These are phyloP conservation scores for Termitomyces sp. DNA, from an alignment of 768 basidiomycete species.

Conservation along the genomic window DNA sequence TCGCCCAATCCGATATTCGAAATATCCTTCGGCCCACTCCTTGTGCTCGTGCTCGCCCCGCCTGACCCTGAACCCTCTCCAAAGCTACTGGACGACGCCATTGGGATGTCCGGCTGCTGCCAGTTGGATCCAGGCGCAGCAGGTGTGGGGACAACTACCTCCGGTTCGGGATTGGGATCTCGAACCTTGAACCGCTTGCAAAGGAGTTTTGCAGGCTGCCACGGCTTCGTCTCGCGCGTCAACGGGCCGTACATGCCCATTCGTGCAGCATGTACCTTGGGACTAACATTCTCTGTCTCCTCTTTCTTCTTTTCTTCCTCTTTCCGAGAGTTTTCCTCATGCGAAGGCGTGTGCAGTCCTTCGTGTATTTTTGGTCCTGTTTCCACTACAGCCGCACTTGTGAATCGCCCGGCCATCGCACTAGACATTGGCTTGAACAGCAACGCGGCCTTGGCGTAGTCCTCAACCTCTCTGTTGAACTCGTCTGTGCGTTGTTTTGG, in stretches of 20 bases:
- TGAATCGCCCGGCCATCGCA: conserved; percentile 95
- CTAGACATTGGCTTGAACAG: conserved; percentile 91
- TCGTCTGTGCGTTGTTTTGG: conserved; percentile 60
- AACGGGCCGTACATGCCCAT: conserved; percentile 88
- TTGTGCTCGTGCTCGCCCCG: conserved; percentile 4
- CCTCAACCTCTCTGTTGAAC: conserved; percentile 78
- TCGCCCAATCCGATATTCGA: conserved; percentile 88
- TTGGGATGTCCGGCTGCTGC: conserved; percentile 11
- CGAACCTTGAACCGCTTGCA: conserved; percentile 94
- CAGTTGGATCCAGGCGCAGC: conserved; percentile 17
- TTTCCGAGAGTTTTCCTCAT: conserved; percentile 40
- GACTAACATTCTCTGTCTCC: conserved; percentile 60
- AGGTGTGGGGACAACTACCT: conserved; percentile 31
- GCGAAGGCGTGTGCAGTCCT: conserved; percentile 62
- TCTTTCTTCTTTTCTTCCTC: conserved; percentile 38
- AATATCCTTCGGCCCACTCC: conserved; percentile 49
- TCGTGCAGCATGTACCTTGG: conserved; percentile 77
- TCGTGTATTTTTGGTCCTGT: conserved; percentile 56
- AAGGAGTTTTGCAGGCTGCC: conserved; percentile 81
- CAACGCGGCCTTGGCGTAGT: conserved; percentile 83
- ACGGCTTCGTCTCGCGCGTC: conserved; percentile 71
- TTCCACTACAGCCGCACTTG: conserved; percentile 73
- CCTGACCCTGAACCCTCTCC: conserved; percentile 13
- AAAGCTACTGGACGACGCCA: conserved; percentile 2
- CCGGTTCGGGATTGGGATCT: conserved; percentile 70